Evolutionary conservation across 768 basidiomycete species (phyloP), one percentile per base, ranked within the genome.

Genomic region (Pulveroboletus sp.): DNA sequence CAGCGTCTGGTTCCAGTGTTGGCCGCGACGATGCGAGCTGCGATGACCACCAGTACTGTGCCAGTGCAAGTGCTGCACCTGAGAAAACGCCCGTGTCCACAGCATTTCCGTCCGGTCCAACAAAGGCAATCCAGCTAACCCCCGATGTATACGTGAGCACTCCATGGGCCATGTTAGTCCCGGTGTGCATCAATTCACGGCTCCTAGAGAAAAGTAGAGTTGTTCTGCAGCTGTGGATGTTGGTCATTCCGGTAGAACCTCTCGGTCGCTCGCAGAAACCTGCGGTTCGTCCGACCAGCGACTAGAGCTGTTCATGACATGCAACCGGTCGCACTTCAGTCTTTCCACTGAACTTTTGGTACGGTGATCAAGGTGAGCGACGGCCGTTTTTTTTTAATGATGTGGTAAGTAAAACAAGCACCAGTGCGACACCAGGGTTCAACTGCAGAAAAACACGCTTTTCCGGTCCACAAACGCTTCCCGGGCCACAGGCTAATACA

Each of bases 51-150:
- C 9, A 3, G 8, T 21, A 18, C 21, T n/a, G 31, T 18, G 26
- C 43, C 24, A 32, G 32, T 14, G 32, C 12, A 28, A 21, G 18
- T 11, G 14, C 26, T 51, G 15, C 10, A n/a, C 2, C 18, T 6
- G 31, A 15, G 31, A 21, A 11, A 24, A 35, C 33, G 9, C 32
- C 14, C 26, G 15, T 15, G 10, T 37, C 35, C 14, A 46, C 54
- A 56, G 55, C 56, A 55, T 39, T 5, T 8, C 27, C 46, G 38
- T 11, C 33, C 21, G 2, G 46, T 41, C 54, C 47, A 33, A 37
- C 30, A 56, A 49, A 56, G 54, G 54, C 42, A 49, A 11, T 1
- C 36, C 4, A 32, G 37, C 43, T 52, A 42, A 24, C 42, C 24
- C 44, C 43, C 35, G 32, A 42, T 7, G 9, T 8, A 1, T 32